Evolutionary conservation across 441 rosid genomes (phyloP), one percentile per base, ranked within the genome.

Genomic region (Croton setiger): DNA sequence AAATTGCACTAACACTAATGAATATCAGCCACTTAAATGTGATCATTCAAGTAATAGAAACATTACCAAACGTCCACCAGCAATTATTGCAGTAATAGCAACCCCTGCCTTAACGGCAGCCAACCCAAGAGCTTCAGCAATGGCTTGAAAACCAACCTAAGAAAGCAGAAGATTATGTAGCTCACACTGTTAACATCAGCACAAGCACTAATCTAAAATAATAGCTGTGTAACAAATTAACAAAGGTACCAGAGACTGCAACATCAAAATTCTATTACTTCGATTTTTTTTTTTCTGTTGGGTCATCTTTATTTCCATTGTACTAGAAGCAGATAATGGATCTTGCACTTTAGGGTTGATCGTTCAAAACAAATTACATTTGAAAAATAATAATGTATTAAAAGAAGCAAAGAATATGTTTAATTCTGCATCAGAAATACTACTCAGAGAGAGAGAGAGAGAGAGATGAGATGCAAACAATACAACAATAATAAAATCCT

Each of bases 31-130:
- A 77, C 74, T 47, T 23, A 58, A 8, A 73, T n/a, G 47, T 53
- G 37, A 64, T 17, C 36, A 47, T 44, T 44, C 68, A 70, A 36
- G 60, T 39, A 75, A 72, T 48, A 71, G 35, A 27, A 68, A 78
- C 75, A 82, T 81, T 84, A 89, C 99, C 88, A 95, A 83, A 77
- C 98, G 91, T 79, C 99, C 99, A 68, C 99, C 98, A 65, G 97
- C 98, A 83, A 95, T 89, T 74, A 95, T 95, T 67, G 92, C 98
- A 75, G 96, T 77, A 73, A 95, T 89, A 76, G 99, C 99, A 85
- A 90, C 87, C 17, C 87, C 86, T n/a, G 98, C 98, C 83, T 90
- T 95, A 67, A 95, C 96, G 78, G 91, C 98, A 74, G 99, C 99
- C 63, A 90, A 59, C 71, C 99, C 99, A 78, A 95, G 96, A 76